Percentiles rank a stretch among this genome's conserved stretches.
Evolutionary conservation across 2,329 filamentous ascomycete species (phyloP).

Genomic region (Trichoderma simmonsii): DNA sequence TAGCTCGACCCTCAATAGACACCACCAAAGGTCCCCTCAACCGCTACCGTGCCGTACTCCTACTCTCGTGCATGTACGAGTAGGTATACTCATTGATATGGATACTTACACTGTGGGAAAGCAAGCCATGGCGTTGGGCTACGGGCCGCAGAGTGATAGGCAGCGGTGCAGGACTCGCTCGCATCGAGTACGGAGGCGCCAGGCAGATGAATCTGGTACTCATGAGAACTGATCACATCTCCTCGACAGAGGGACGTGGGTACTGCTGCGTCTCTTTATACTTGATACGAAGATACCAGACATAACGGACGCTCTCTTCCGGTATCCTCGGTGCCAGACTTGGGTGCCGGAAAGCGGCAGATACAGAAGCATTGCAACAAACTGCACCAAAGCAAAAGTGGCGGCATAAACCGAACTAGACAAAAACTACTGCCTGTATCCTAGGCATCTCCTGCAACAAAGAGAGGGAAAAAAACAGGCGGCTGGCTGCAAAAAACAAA

Average conservation of each 20-base stretch:
- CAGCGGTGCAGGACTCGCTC: constrained; percentile 4
- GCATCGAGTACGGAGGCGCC: neutral
- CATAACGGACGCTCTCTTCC: neutral
- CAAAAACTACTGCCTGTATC: neutral
- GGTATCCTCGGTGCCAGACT: neutral
- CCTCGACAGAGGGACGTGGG: neutral
- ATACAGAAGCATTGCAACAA: neutral
- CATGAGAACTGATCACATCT: neutral
- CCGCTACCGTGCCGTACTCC: neutral
- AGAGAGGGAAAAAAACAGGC: neutral
- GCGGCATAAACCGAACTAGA: neutral
- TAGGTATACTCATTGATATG: neutral
- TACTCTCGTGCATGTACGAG: neutral
- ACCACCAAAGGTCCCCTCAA: neutral
- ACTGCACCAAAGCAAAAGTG: neutral
- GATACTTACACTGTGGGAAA: neutral
- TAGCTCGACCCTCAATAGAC: constrained; percentile 8
- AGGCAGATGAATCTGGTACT: neutral
- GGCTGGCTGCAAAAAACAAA: neutral
- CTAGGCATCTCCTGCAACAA: neutral
- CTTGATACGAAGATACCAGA: neutral
- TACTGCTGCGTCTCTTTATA: neutral
- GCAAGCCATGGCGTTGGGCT: constrained; percentile 2
- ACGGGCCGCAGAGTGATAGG: constrained; percentile 10
- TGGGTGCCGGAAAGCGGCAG: neutral